Percentiles rank a stretch among this genome's conserved stretches.
These are phyloP conservation scores for Cytospora mali DNA, from an alignment of 2,329 filamentous ascomycete genomes.

Conservation along the genomic window DNA sequence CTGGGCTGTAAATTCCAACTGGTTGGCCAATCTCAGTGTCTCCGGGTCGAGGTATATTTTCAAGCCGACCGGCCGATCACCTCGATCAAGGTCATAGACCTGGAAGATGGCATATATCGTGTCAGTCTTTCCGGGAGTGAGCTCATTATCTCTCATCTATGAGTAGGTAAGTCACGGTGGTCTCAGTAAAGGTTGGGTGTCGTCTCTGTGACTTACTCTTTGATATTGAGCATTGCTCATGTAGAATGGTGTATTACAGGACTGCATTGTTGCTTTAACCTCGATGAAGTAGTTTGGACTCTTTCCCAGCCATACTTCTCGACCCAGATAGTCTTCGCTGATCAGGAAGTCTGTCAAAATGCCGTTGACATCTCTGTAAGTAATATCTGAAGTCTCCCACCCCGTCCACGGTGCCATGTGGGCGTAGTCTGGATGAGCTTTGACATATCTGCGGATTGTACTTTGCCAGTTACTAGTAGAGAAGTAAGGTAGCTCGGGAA, in stretches of 20 bases:
- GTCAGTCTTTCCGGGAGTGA: slow-evolving; percentile 16
- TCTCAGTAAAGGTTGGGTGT: neutral
- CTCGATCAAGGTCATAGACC: slow-evolving; percentile 41
- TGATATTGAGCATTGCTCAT: slow-evolving; percentile 50
- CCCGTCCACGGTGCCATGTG: slow-evolving; percentile 45
- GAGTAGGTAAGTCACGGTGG: slow-evolving; percentile 4
- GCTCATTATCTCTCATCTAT: slow-evolving; percentile 33
- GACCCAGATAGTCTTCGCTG: slow-evolving; percentile 38
- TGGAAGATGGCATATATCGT: slow-evolving; percentile 46
- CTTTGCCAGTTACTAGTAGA: slow-evolving; percentile 49
- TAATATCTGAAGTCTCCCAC: slow-evolving; percentile 50
- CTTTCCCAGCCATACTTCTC: slow-evolving; percentile 33
- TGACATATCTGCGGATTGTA: slow-evolving; percentile 47
- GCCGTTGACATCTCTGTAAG: slow-evolving; percentile 44
- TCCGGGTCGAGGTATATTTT: slow-evolving; percentile 45
- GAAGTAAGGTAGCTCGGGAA: slow-evolving; percentile 40
- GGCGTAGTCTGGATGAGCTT: slow-evolving; percentile 43
- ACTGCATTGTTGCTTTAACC: slow-evolving; percentile 51
- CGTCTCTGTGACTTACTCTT: slow-evolving; percentile 37
- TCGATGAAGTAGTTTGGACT: slow-evolving; percentile 50
- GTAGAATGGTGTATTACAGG: slow-evolving; percentile 46
- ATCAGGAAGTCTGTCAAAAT: slow-evolving; percentile 41
- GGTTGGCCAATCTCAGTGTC: slow-evolving; percentile 29
- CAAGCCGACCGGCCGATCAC: slow-evolving; percentile 34
- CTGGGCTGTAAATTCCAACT: slow-evolving; percentile 33